Base-by-base conservation (phyloP, 192 early-diverging fungal genomes). In the Umbelopsis isabellina region DNA sequence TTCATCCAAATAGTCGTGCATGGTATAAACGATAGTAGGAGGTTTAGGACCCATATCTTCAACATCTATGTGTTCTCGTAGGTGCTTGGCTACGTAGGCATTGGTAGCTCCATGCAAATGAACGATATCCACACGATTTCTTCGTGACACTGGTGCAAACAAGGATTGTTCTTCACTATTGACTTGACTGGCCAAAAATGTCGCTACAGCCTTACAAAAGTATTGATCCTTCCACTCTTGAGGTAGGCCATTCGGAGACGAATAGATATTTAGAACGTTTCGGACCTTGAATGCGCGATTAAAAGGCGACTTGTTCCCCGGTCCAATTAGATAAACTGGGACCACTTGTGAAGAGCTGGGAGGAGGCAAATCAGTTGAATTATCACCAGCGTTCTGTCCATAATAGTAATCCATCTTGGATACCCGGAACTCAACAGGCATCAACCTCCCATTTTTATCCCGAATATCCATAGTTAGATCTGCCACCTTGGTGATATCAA, bases 1-100 rank as follows among this genome's bases (percentile, higher is more conserved):
- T 53, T 87, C 86, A 48, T 87, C 86, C 23, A 83, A 53, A 69
- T 87, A 87, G 67, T 87, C 86, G 67, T 87, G 86, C 70, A 87
- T 68, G 8, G 86, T 87, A 65, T 87, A 87, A 10, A 87, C 73
- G 33, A 87, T 61, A 4, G 84, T 71, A 49, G 86, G 84, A 0
- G 79, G 75, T 9, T 73, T 66, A 5, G 77, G 69, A 25, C 81
- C 83, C 64, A 84, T 73, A 4, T 73, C 64, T 21, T 73, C 49
- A 2, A 11, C 5, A 27, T 49, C 48, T 13, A 65, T 65, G 10
- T 49, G 68, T n/a, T 82, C 69, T 15, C 79, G 71, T 13, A 86
- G 55, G 70, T 82, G 81, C 30, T 83, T 72, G 0, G 83, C 69
- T 5, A 82, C 75, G 9, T 83, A 79, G 20, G 86, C 86, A 69